Conservation (phyloP, 179 eudicot species). For the Vitellaria paradoxa region DNA sequence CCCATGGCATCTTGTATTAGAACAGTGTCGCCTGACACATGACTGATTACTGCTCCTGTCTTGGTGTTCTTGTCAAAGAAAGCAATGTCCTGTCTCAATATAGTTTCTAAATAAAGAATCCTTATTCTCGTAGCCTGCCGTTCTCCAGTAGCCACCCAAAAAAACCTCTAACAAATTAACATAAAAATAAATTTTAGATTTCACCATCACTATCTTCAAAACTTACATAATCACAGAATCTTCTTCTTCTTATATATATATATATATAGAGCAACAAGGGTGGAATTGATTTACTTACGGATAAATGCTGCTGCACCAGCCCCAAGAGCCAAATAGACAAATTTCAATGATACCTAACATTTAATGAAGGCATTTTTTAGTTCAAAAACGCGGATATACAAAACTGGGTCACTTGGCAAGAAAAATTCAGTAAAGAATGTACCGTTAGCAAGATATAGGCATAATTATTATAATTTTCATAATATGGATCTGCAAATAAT, state of each 20-base stretch:
- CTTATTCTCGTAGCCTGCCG: slow-evolving; percentile 64
- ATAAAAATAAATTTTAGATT: too few species aligned
- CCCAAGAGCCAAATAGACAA: slow-evolving; percentile 75
- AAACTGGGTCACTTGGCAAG: too few species aligned
- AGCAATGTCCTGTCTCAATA: slow-evolving; percentile 57
- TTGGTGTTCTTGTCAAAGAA: slow-evolving; percentile 62
- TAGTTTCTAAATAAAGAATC: slow-evolving; percentile 52
- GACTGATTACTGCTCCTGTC: slow-evolving; percentile 67
- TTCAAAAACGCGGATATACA: too few species aligned
- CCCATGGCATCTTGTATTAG: slow-evolving; percentile 88
- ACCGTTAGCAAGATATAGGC: too few species aligned
- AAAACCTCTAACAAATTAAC: slow-evolving; percentile 48
- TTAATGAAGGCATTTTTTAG: not conserved
- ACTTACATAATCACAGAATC: not conserved
- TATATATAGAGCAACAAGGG: too few species aligned
- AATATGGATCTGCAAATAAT: too few species aligned
- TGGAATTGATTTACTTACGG: slow-evolving; percentile 46
- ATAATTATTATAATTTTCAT: too few species aligned
- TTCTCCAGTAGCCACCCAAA: slow-evolving; percentile 77
- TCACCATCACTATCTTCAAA: too few species aligned
- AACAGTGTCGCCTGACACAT: slow-evolving; percentile 79
- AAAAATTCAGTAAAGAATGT: too few species aligned
- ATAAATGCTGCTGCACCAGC: slow-evolving; percentile 66
- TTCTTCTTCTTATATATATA: not conserved
- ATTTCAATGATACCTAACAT: slow-evolving; percentile 54